phyloP scores from a whole-genome alignment of 345 rosid species.

The Melaleuca alternifolia region DNA sequence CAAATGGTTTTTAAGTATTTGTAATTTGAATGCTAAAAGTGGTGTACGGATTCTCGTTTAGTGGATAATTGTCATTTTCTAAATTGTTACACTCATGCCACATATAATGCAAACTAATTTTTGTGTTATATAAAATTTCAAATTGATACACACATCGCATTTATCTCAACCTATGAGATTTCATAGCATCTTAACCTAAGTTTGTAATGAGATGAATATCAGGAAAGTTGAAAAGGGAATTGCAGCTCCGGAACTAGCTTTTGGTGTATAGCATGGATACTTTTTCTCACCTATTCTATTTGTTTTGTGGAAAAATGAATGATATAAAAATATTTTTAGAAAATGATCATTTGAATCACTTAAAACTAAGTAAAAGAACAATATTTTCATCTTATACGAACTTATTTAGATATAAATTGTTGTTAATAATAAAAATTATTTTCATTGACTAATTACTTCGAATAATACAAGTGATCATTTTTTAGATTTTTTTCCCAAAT shows the following conservation, averaged over 20 bases:
- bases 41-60: not conserved
- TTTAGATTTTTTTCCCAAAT: too few relatives aligned
- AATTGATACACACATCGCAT: too few relatives aligned
- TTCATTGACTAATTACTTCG: too few relatives aligned
- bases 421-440: too few relatives aligned
- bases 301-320: too few relatives aligned
- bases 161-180: not conserved
- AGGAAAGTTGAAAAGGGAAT: not conserved
- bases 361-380: too few relatives aligned
- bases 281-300: not conserved
- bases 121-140: too few relatives aligned
- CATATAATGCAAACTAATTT: not conserved
- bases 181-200: not conserved
- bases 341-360: too few relatives aligned
- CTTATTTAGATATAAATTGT: too few relatives aligned
- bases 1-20: not conserved
- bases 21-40: not conserved
- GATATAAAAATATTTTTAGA: too few relatives aligned
- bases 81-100: accelerated
- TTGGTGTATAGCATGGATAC: not conserved
- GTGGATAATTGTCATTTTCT: not conserved
- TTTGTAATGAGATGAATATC: not conserved
- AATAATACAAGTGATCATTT: too few relatives aligned
- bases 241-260: not conserved
- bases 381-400: too few relatives aligned